Conservation (phyloP, 2,329 filamentous ascomycete species). For the Clarireedia paspali region DNA sequence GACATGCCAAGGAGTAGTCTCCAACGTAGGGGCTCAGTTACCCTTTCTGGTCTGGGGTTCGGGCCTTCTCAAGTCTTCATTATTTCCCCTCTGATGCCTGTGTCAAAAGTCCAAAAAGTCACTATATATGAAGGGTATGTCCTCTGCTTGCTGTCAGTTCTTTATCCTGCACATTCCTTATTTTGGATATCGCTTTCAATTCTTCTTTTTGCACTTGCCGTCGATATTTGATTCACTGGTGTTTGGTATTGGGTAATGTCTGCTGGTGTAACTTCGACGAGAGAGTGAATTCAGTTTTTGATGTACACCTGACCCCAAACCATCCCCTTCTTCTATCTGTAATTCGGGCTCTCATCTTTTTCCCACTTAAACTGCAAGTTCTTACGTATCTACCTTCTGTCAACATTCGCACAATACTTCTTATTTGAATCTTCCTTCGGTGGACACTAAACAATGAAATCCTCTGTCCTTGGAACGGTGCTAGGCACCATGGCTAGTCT, state of each 20-base stretch:
- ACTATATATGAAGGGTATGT: background rate
- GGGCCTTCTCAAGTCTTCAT: background rate
- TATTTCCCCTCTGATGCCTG: background rate
- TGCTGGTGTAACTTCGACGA: too few species aligned
- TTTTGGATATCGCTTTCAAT: background rate
- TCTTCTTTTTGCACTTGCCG: background rate
- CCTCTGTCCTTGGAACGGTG: slow-evolving; percentile 7
- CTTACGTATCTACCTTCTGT: too few species aligned
- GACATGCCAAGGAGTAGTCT: slow-evolving; percentile 2
- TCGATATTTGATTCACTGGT: too few species aligned
- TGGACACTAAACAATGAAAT: slow-evolving; percentile 11
- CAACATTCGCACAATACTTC: background rate
- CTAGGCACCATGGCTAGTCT: slow-evolving; percentile 5
- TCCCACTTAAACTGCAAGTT: too few species aligned
- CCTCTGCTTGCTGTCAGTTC: background rate
- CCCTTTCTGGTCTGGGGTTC: background rate
- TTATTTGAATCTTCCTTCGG: background rate
- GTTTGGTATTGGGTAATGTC: too few species aligned
- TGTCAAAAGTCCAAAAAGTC: background rate
- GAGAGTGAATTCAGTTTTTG: too few species aligned
- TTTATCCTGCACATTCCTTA: background rate
- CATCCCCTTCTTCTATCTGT: too few species aligned
- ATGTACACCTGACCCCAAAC: too few species aligned
- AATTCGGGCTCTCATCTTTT: too few species aligned
- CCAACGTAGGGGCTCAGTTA: background rate